phyloP scores from a whole-genome alignment of 805 yeast genomes.

The Candida golubevii region DNA sequence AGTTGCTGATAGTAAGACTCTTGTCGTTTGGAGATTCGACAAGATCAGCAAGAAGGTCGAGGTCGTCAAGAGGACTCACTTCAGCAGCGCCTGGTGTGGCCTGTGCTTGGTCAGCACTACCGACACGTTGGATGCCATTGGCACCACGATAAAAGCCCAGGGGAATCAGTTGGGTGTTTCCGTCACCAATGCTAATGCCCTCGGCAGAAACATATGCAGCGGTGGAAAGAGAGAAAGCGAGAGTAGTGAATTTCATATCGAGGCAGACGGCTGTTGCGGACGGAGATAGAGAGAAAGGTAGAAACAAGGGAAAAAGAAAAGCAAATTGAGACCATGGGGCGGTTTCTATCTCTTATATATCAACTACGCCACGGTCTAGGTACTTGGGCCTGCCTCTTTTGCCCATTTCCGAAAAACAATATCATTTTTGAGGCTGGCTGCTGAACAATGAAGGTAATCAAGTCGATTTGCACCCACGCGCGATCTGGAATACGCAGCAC shows the following conservation, averaged over 20 bases:
- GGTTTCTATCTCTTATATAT: no score
- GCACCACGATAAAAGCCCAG: background rate
- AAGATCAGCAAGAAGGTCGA: background rate
- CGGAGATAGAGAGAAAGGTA: no score
- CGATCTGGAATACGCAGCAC: no score
- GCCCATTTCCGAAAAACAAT: no score
- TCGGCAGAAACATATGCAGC: background rate
- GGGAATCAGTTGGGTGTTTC: background rate
- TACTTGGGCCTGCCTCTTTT: no score
- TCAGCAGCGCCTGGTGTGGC: background rate
- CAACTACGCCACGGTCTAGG: no score
- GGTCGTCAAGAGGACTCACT: background rate
- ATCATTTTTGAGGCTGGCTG: no score
- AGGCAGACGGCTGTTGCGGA: background rate
- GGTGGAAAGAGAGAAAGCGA: slow-evolving; percentile 6
- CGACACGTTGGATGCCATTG: background rate
- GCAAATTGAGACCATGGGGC: no score
- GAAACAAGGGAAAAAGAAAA: no score
- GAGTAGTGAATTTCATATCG: slow-evolving; percentile 7
- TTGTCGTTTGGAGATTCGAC: background rate
- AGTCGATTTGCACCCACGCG: no score
- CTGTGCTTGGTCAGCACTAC: background rate
- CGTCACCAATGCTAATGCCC: background rate
- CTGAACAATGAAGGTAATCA: no score
- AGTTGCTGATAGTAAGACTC: background rate